Evolutionary conservation across 1,139 yeast species (phyloP), one percentile per base, ranked within the genome.

Genomic region (Suhomyces chickasaworum): DNA sequence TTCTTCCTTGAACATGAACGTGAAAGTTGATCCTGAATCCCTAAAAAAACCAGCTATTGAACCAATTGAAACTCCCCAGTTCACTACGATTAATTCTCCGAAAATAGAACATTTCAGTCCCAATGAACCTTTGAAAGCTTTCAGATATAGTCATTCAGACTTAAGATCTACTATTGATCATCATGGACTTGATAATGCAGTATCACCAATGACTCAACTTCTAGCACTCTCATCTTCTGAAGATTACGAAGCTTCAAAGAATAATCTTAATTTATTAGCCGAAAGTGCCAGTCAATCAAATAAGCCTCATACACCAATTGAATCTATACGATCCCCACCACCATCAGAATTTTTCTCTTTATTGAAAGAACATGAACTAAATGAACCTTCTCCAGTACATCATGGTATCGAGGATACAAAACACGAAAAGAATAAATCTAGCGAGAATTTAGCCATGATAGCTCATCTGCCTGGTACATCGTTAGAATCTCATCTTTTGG

Each of bases 271-370:
- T 12, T 25, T 46, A 9, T 44, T 46, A 7, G 49, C 48, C 5
- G 45, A 45, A 16, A 45, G 48, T 39, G 48, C 46, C 8, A 39
- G 41, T 15, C 41, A 42, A n/a, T 32, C 37, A 7, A 22, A 21
- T 15, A 23, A 15, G 7, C 18, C 37, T 2, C 5, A 13, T 23
- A 16, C 37, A 3, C 18, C 25, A 15, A n/a, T 20, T 13, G 35
- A 18, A 34, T 16, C 20, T 9, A 15, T 32, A 10, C 41, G 18
- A 29, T 25, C 49, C 2, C 41, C 44, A 0, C 64, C 30, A 0
- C 65, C 66, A 6, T 46, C 59, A 0, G 52, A 55, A 7, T 62
- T 61, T 33, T 42, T 63, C 30, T 53, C 51, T 40, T 56, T 61
- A 27, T 46, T 63, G 20, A 57, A 55, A 29, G 68, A 62, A n/a